These are phyloP conservation scores for Cystofilobasidium ferigula DNA, from an alignment of 768 basidiomycete species.

Conservation along the genomic window DNA sequence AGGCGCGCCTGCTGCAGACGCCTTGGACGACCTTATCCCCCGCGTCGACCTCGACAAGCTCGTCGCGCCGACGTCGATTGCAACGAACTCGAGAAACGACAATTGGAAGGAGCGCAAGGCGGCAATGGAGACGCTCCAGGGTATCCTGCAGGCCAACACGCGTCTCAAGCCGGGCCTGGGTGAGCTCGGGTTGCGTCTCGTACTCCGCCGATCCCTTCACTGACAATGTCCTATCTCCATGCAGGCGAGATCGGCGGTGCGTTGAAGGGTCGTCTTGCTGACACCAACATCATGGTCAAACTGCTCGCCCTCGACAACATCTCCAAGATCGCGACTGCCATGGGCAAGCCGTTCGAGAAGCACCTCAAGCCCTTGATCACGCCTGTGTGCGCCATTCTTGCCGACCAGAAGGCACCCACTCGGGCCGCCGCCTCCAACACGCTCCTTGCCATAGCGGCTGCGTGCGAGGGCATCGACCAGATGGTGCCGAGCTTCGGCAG, in stretches of 20 bases:
- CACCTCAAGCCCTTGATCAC: conserved; percentile 63
- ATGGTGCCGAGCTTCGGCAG: conserved; percentile 68
- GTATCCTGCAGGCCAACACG: conserved; percentile 75
- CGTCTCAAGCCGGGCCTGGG: conserved; percentile 83
- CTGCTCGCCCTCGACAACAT: conserved; percentile 79
- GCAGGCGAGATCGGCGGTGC: conserved; percentile 81
- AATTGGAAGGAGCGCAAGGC: conserved; percentile 97
- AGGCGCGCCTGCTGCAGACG: conserved; percentile 44
- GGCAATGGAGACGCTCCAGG: conserved; percentile 72
- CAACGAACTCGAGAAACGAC: conserved; percentile 77
- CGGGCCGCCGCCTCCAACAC: conserved; percentile 66
- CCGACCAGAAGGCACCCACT: conserved; percentile 84
- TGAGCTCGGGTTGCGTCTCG: conserved; percentile 35
- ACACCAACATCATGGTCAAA: conserved; percentile 92
- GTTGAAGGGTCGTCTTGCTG: conserved; percentile 74
- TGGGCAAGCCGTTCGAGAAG: conserved; percentile 93
- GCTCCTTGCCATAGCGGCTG: conserved; percentile 68
- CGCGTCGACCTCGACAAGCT: conserved; percentile 83
- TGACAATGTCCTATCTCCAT: background rate
- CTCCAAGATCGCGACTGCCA: conserved; percentile 75
- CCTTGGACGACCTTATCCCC: conserved; percentile 88
- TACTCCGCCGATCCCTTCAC: conserved; percentile 5
- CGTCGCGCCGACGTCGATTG: conserved; percentile 67
- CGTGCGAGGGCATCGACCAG: conserved; percentile 71
- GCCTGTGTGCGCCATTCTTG: conserved; percentile 68